Percentiles rank a stretch among this genome's conserved stretches.
phyloP scores from a whole-genome alignment of 441 rosid genomes.

The Corymbia citriodora region DNA sequence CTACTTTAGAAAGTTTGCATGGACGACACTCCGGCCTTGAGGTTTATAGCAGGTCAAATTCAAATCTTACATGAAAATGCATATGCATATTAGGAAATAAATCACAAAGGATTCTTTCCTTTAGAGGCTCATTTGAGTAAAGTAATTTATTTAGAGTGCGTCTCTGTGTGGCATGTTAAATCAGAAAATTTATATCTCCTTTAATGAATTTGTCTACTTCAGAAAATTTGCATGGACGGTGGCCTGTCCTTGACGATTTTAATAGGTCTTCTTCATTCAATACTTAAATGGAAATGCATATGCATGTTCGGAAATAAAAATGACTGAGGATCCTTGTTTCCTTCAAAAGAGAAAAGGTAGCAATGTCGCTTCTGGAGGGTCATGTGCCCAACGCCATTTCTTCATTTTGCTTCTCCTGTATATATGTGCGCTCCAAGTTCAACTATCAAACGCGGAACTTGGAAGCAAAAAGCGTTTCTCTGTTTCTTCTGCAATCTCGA shows the following conservation, averaged over 20 bases:
- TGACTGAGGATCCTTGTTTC: background rate
- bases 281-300: background rate
- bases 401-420: background rate
- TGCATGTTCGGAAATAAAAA: background rate
- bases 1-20: too few species aligned
- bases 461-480: background rate
- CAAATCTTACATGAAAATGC: too few species aligned
- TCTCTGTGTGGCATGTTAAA: background rate
- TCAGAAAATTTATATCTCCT: too few species aligned
- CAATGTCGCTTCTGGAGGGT: background rate
- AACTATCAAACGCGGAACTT: background rate
- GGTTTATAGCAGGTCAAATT: too few species aligned
- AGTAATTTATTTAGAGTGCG: background rate
- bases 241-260: background rate
- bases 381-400: background rate
- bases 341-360: background rate
- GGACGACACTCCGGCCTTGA: too few species aligned
- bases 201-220: background rate
- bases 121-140: background rate
- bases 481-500: background rate
- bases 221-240: too few species aligned
- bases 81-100: too few species aligned
- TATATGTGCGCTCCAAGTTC: background rate
- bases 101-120: too few species aligned
- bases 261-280: too few species aligned